These are phyloP conservation scores for Fusarium caatingaense DNA, from an alignment of 2,329 filamentous ascomycete species.

Conservation along the genomic window DNA sequence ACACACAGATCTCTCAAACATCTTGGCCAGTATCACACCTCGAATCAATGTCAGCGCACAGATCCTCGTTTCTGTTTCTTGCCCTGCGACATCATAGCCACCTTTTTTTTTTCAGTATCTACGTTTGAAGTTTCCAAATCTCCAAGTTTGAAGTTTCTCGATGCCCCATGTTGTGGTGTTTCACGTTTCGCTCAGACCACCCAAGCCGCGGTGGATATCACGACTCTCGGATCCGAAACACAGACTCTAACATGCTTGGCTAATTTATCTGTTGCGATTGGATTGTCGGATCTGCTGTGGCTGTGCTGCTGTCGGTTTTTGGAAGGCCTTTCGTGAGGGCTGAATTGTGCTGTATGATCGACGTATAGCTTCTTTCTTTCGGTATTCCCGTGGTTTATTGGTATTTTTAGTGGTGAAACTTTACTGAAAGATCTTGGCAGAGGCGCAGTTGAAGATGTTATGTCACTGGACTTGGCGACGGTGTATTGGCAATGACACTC, in stretches of 20 bases:
- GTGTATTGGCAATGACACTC: not conserved
- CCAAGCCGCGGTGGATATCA: not conserved
- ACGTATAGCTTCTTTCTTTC: not conserved
- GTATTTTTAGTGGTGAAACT: not conserved
- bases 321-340: not conserved
- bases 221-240: slow-evolving; percentile 1
- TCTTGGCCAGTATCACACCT: not conserved
- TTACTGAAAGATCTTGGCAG: not conserved
- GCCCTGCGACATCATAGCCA: not conserved
- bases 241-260: slow-evolving; percentile 3
- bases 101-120: not conserved
- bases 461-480: not conserved
- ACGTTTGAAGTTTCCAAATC: not conserved
- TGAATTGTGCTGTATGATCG: not conserved
- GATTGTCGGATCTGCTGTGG: not conserved
- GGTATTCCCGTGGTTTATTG: not conserved
- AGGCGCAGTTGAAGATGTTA: not conserved
- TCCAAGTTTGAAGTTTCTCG: slow-evolving; percentile 6
- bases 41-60: not conserved
- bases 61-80: slow-evolving; percentile 14
- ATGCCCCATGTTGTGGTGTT: slow-evolving; percentile 7
- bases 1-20: not conserved
- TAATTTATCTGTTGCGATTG: slow-evolving; percentile 11
- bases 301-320: not conserved
- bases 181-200: slow-evolving; percentile 28